Percentiles rank a stretch among this genome's conserved stretches.
phyloP scores from a whole-genome alignment of 768 basidiomycete genomes.

The Flagelloscypha sp. region DNA sequence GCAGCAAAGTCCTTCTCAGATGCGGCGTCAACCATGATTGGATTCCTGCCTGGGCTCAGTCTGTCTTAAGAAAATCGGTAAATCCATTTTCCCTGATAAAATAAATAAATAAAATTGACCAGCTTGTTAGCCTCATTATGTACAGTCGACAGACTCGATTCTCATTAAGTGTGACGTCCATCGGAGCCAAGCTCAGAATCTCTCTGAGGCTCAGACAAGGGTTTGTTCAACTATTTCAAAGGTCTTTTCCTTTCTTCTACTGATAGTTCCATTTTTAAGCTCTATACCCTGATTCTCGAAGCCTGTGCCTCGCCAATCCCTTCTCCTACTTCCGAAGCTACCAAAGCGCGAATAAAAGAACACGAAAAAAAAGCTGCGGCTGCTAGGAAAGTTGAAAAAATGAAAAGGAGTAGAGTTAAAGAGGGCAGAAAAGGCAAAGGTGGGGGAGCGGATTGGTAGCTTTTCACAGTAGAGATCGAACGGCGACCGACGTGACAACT shows the following conservation, averaged over 20 bases:
- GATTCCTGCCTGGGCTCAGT: slow-evolving; percentile 63
- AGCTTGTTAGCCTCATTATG: slow-evolving; percentile 47
- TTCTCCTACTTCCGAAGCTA: slow-evolving; percentile 47
- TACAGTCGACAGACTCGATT: slow-evolving; percentile 59
- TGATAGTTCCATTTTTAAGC: slow-evolving; percentile 24
- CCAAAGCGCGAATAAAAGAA: slow-evolving; percentile 44
- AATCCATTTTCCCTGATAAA: slow-evolving; percentile 14
- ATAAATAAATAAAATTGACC: slow-evolving; percentile 3
- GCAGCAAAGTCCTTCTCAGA: slow-evolving; percentile 66
- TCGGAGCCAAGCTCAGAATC: slow-evolving; percentile 73
- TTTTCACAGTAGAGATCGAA: no score
- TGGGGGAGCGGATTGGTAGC: slow-evolving; percentile 16
- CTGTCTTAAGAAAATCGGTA: slow-evolving; percentile 41
- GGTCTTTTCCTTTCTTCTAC: slow-evolving; percentile 6
- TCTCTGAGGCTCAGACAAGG: slow-evolving; percentile 65
- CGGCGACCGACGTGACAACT: no score
- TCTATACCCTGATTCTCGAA: slow-evolving; percentile 42
- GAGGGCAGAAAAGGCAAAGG: slow-evolving; percentile 19
- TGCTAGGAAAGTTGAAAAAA: slow-evolving; percentile 42
- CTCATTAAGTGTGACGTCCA: slow-evolving; percentile 60
- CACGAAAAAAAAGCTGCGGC: slow-evolving; percentile 39
- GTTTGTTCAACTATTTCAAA: no score
- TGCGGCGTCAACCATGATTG: slow-evolving; percentile 50
- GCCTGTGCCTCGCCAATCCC: slow-evolving; percentile 39
- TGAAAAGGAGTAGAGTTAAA: slow-evolving; percentile 44